These are phyloP conservation scores for Talaromyces adpressus DNA, from an alignment of 495 filamentous ascomycete genomes.

Conservation along the genomic window DNA sequence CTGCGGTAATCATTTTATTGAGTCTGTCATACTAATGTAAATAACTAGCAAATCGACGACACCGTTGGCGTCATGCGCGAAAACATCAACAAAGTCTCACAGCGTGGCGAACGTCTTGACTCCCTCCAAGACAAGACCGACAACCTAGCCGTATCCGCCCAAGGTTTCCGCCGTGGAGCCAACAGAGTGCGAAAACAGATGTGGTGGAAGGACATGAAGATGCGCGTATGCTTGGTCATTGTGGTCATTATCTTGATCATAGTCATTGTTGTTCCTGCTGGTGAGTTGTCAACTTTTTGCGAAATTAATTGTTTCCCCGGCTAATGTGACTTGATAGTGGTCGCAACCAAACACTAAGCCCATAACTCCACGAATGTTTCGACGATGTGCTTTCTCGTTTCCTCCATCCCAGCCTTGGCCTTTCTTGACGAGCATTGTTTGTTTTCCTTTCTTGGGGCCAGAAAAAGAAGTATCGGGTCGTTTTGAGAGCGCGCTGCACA, in stretches of 20 bases:
- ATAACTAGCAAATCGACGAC: constrained; percentile 84
- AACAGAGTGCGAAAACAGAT: constrained; percentile 94
- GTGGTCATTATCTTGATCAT: constrained; percentile 84
- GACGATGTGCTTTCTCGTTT: constrained; percentile 24
- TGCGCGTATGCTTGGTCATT: constrained; percentile 89
- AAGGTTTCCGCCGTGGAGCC: constrained; percentile 90
- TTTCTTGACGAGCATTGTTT: constrained; percentile 33
- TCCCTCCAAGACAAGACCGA: constrained; percentile 93
- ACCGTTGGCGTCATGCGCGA: constrained; percentile 89
- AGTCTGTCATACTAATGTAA: constrained; percentile 12
- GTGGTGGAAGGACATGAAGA: constrained; percentile 99
- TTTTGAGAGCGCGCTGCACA: constrained; percentile 16
- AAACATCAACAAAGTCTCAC: constrained; percentile 86
- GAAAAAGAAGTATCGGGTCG: background rate
- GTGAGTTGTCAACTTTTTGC: constrained; percentile 38
- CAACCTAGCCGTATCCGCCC: constrained; percentile 80
- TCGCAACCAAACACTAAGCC: constrained; percentile 24
- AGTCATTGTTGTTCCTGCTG: constrained; percentile 84
- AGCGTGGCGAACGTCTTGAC: constrained; percentile 87
- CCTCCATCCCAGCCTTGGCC: constrained; percentile 24
- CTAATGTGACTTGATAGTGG: constrained; percentile 22
- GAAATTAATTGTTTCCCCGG: background rate
- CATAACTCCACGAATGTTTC: constrained; percentile 13
- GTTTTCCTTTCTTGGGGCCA: constrained; percentile 16
- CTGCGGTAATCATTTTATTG: constrained; percentile 4